A percentile compares a stretch with the other conserved stretches of the same genome.
phyloP scores from a whole-genome alignment of 2,329 filamentous ascomycete species.

The Intubia oerlemansii region DNA sequence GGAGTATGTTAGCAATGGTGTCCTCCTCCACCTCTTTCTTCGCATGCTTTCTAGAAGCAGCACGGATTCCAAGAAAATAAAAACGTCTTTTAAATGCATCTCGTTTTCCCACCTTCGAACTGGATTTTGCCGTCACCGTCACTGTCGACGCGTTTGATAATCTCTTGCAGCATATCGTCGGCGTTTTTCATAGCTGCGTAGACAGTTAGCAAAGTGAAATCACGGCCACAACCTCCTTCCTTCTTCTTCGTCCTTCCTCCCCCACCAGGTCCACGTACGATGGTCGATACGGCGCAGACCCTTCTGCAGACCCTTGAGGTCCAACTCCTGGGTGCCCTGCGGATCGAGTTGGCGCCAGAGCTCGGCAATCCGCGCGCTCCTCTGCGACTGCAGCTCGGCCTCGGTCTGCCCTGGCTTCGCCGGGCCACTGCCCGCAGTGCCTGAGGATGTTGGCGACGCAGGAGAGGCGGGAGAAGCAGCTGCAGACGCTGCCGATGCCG shows the following conservation, averaged over 20 bases:
- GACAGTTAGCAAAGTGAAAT: not conserved
- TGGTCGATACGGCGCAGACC: slow-evolving; percentile 81
- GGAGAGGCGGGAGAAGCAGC: no score
- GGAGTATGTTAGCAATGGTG: not conserved
- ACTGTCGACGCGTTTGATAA: slow-evolving; percentile 62
- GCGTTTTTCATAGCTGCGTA: slow-evolving; percentile 73
- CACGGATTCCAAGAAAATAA: no score
- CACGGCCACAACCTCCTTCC: no score
- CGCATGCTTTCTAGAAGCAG: no score
- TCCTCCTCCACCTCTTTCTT: not conserved
- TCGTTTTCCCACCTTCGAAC: slow-evolving; percentile 64
- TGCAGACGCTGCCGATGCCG: not conserved
- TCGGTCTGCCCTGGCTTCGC: not conserved
- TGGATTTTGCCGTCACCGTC: slow-evolving; percentile 80
- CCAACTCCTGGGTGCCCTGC: slow-evolving; percentile 54
- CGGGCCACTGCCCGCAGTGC: not conserved
- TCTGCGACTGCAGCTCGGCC: slow-evolving; percentile 47
- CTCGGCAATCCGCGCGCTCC: slow-evolving; percentile 61
- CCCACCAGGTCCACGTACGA: slow-evolving; percentile 32
- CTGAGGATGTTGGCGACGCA: not conserved
- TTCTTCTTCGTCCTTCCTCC: not conserved
- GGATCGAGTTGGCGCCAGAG: slow-evolving; percentile 73
- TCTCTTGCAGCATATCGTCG: slow-evolving; percentile 59
- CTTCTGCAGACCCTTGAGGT: slow-evolving; percentile 64
- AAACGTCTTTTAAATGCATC: no score